phyloP scores from a whole-genome alignment of 805 yeast species.

The Cyberlindnera maritima region DNA sequence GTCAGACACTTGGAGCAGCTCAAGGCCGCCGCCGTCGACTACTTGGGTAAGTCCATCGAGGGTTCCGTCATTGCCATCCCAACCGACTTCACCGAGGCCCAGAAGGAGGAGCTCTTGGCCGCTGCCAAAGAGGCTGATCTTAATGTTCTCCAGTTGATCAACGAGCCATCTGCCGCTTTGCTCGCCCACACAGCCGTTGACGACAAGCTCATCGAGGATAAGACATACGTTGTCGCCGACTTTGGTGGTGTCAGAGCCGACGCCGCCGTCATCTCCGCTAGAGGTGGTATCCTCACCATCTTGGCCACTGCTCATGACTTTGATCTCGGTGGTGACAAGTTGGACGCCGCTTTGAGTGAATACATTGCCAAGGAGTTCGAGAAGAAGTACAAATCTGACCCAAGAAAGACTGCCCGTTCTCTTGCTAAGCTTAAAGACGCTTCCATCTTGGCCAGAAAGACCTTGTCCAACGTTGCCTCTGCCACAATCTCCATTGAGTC shows the following conservation, averaged over 20 bases:
- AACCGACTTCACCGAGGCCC: conserved; percentile 75
- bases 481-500: conserved; percentile 94
- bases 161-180: conserved; percentile 90
- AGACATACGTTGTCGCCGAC: conserved; percentile 87
- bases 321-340: conserved; percentile 82
- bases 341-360: conserved; percentile 78
- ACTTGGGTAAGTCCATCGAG: conserved; percentile 74
- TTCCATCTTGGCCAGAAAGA: conserved; percentile 81
- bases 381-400: conserved; percentile 80
- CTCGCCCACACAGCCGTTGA: conserved; percentile 65
- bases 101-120: conserved; percentile 58
- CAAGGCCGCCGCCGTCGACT: conserved; percentile 88
- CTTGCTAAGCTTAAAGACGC: conserved; percentile 85
- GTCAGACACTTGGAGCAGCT: conserved; percentile 81
- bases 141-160: conserved; percentile 79
- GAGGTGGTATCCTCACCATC: conserved; percentile 92
- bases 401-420: conserved; percentile 78
- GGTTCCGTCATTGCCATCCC: conserved; percentile 90
- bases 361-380: conserved; percentile 91
- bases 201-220: conserved; percentile 47
- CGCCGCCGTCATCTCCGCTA: conserved; percentile 87
- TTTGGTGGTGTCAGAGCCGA: conserved; percentile 96
- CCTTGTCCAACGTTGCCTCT: conserved; percentile 83
- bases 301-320: conserved; percentile 81
- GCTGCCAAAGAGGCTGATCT: conserved; percentile 72